Evolutionary conservation across 2,329 filamentous ascomycete genomes (phyloP).

Genomic region (Coniella lustricola): DNA sequence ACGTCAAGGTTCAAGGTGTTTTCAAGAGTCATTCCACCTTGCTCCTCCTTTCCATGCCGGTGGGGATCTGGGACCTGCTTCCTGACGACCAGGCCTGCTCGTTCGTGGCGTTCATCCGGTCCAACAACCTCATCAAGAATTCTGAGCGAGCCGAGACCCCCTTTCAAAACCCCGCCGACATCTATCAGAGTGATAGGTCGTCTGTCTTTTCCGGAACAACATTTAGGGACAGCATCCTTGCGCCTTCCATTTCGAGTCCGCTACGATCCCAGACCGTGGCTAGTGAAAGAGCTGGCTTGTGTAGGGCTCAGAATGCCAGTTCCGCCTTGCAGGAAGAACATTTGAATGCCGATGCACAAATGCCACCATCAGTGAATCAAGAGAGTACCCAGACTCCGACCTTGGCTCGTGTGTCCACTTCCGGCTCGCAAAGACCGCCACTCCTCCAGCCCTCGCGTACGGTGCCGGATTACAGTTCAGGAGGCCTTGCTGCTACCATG

Average conservation of each 20-base stretch:
- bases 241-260: slow-evolving; percentile 17
- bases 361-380: not conserved
- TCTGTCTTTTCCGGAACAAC: slow-evolving; percentile 27
- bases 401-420: not conserved
- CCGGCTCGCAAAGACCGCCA: slow-evolving; percentile 4
- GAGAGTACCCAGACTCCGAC: not conserved
- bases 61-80: slow-evolving; percentile 53
- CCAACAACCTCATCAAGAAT: slow-evolving; percentile 43
- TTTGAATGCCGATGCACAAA: not conserved
- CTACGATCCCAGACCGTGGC: slow-evolving; percentile 1
- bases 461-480: not conserved
- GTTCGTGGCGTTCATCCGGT: slow-evolving; percentile 53
- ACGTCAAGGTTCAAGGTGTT: slow-evolving; percentile 54
- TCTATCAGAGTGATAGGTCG: slow-evolving; percentile 18
- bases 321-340: not conserved
- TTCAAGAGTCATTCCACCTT: slow-evolving; percentile 57
- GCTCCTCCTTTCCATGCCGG: slow-evolving; percentile 49
- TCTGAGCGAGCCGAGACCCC: slow-evolving; percentile 18
- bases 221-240: slow-evolving; percentile 18
- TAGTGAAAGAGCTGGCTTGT: slow-evolving; percentile 5
- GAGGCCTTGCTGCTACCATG: slow-evolving; percentile 8
- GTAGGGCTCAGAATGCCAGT: slow-evolving; percentile 14
- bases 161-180: not conserved
- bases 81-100: slow-evolving; percentile 51
- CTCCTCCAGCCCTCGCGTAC: slow-evolving; percentile 1